Evolutionary conservation across 352 stramenopile genomes (phyloP), one percentile per base, ranked within the genome.

Genomic region (Phytopythium cucurbitacearum): DNA sequence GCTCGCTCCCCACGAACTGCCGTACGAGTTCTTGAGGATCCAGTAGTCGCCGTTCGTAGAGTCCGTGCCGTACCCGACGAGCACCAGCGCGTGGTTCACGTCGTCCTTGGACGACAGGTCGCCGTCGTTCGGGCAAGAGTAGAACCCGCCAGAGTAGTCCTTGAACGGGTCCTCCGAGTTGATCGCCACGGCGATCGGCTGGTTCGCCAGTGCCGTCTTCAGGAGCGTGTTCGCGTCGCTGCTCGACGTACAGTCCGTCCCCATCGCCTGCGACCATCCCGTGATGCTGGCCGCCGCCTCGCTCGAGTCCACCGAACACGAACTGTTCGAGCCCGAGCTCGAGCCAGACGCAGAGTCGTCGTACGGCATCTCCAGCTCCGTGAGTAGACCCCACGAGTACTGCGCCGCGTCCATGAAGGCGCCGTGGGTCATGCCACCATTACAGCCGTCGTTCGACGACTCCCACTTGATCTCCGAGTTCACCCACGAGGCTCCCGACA

Each of bases 1-100:
- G 8, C 57, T 76, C 11, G 72, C 67, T 21, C 81, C 81, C 81
- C 81, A 91, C 7, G 65, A 76, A 44, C 64, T 75, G 13, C 76
- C 78, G 62, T 91, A 91, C 39, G 81, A 91, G 56, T 91, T 91
- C 51, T 91, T 91, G 12, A 91, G 47, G 37, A 91, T 88, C 81
- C 81, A 91, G 57, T 90, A 91, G 57, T 90, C 79, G 2, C 81
- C 79, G 1, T 64, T 60, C 1, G 59, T 67, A 3, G 60, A 41
- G 38, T 88, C 77, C 10, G 68, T 87, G 53, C 74, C 81, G 53
- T 92, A 92, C 33, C 81, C 81, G 1, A 92, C 81, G 13, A 92
- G 74, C 41, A 92, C 9, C 32, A 92, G 58, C 8, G 81, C 81
- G 53, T 92, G 79, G 56, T 92, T 89, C 48, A 92, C 70, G 34